Conservation (phyloP, 352 stramenopile genomes). For the Phytophthora colocasiae region DNA sequence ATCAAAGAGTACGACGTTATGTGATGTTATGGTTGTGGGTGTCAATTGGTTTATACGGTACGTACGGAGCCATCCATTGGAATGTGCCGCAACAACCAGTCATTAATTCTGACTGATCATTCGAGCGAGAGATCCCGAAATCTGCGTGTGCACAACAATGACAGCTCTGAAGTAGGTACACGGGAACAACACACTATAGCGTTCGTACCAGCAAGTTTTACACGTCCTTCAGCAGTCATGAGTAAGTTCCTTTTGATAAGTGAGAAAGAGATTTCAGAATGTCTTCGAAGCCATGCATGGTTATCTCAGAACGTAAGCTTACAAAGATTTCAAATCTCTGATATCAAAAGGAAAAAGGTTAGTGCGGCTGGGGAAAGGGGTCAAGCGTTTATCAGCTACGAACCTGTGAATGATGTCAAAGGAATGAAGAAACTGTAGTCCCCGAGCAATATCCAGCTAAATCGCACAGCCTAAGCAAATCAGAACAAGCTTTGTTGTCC, state of each 20-base stretch:
- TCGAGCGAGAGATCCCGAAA: constrained; percentile 79
- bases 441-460: constrained; percentile 72
- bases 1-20: background rate
- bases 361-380: background rate
- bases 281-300: constrained; percentile 1
- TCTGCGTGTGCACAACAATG: constrained; percentile 35
- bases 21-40: background rate
- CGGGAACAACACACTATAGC: background rate
- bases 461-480: constrained; percentile 4
- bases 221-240: constrained; percentile 70
- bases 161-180: background rate
- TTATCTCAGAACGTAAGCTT: constrained; percentile 19
- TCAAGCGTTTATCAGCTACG: background rate
- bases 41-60: constrained; percentile 4
- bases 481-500: background rate
- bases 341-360: background rate
- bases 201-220: constrained; percentile 69
- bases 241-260: constrained; percentile 64
- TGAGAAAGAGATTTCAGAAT: too few species aligned
- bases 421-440: constrained; percentile 80
- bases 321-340: constrained; percentile 86
- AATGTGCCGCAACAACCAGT: constrained; percentile 82
- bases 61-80: constrained; percentile 87
- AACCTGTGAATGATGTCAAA: constrained; percentile 86
- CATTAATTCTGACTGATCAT: constrained; percentile 61